Conservation (phyloP, 2,329 filamentous ascomycete species). For the Aspergillus sp. region DNA sequence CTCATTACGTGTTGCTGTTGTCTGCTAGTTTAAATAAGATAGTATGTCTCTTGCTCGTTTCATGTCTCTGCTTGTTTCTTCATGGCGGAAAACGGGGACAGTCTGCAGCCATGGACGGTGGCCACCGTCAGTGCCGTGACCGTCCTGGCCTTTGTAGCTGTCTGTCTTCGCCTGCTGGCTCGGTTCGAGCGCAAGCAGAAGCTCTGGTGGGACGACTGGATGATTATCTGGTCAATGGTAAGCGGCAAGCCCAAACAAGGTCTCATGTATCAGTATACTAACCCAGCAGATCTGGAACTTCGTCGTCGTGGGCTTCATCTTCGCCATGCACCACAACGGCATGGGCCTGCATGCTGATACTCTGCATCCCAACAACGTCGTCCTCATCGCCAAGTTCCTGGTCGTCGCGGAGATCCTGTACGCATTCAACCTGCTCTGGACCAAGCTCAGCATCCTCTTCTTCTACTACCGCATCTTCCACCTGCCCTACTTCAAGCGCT, state of each 20-base stretch:
- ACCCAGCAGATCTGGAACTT: constrained; percentile 22
- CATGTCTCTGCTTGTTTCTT: too few species aligned
- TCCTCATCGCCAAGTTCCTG: constrained; percentile 30
- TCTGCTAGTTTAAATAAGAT: too few species aligned
- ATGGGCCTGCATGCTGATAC: constrained; percentile 50
- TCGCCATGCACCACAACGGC: constrained; percentile 48
- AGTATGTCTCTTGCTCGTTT: too few species aligned
- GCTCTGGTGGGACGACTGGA: constrained; percentile 54
- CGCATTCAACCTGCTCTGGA: constrained; percentile 31
- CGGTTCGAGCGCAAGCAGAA: constrained; percentile 45
- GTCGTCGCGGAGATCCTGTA: constrained; percentile 43
- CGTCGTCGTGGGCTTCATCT: constrained; percentile 49
- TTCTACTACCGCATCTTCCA: constrained; percentile 31
- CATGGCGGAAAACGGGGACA: constrained; percentile 13
- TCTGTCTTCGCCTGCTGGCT: constrained; percentile 44
- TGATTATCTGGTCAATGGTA: constrained; percentile 52
- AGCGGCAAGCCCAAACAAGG: background rate
- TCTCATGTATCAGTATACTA: background rate
- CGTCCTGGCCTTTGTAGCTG: constrained; percentile 39
- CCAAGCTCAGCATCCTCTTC: constrained; percentile 26
- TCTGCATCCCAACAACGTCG: constrained; percentile 30
- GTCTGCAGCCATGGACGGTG: constrained; percentile 47
- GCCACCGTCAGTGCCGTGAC: constrained; percentile 45
- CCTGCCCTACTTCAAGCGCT: constrained; percentile 27
- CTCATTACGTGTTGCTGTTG: too few species aligned